Evolutionary conservation across 331 rosid genomes (phyloP).

Genomic region (Rhamnella rubrinervis): DNA sequence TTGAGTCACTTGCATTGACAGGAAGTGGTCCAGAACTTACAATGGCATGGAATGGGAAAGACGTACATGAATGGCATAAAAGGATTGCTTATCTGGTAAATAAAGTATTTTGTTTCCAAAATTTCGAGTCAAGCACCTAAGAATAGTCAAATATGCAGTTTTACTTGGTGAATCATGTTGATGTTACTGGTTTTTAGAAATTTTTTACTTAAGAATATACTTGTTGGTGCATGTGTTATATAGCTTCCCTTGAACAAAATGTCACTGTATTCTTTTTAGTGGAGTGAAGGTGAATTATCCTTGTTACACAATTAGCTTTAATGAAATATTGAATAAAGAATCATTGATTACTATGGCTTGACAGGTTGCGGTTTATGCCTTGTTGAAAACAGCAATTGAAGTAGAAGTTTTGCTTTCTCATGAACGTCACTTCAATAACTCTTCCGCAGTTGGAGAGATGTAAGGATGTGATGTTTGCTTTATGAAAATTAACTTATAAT

Average conservation of each 20-base stretch:
- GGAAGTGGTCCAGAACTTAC: constrained; percentile 54
- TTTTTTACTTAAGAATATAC: not conserved
- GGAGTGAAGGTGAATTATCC: not conserved
- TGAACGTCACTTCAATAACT: constrained; percentile 39
- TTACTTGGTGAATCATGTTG: not conserved
- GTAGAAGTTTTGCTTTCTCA: constrained; percentile 64
- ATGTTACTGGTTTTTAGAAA: not conserved
- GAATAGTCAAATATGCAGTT: too few relatives aligned
- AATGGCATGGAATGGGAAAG: constrained; percentile 82
- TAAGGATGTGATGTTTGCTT: constrained; percentile 32
- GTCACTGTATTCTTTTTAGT: not conserved
- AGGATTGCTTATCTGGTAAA: constrained; percentile 57
- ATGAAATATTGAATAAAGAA: constrained; percentile 13
- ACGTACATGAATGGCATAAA: constrained; percentile 59
- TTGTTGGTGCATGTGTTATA: constrained; percentile 2
- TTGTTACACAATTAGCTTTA: constrained; percentile 15
- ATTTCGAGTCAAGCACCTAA: too few relatives aligned
- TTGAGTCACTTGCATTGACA: constrained; percentile 48
- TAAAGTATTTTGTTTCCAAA: not conserved
- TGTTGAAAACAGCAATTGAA: constrained; percentile 61
- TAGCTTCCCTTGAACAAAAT: constrained; percentile 7
- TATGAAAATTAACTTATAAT: not conserved
- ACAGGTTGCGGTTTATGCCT: constrained; percentile 62
- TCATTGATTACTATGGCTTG: constrained; percentile 12
- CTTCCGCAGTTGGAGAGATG: constrained; percentile 60